Conservation (phyloP, 1,284 basidiomycete species). For the Wolfiporia cocos region DNA sequence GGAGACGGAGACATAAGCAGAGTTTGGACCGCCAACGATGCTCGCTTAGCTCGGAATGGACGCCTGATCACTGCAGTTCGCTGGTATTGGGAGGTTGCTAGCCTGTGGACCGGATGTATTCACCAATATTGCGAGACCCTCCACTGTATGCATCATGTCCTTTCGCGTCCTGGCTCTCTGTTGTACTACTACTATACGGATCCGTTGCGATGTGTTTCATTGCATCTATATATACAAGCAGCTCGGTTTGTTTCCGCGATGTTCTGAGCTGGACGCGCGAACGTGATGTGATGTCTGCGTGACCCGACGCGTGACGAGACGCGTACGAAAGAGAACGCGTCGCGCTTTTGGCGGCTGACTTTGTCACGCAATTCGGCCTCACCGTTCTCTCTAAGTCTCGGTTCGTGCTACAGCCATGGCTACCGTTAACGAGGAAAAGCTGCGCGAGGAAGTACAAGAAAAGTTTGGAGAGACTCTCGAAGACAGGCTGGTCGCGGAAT, state of each 20-base stretch:
- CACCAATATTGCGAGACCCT: conserved; percentile 1
- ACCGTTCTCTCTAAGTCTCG: not conserved
- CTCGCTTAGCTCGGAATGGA: conserved; percentile 1
- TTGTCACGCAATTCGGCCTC: not conserved
- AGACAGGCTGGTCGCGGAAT: conserved; percentile 13
- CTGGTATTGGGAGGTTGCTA: conserved; percentile 2
- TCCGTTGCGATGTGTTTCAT: not conserved
- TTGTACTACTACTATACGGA: conserved; percentile 6
- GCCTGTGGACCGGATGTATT: not conserved
- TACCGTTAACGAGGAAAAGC: not conserved
- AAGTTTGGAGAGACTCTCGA: conserved; percentile 14
- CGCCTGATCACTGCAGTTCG: conserved; percentile 10
- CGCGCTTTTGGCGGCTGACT: not conserved
- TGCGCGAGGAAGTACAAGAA: conserved; percentile 9
- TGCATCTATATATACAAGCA: too few relatives aligned
- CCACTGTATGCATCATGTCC: conserved; percentile 5
- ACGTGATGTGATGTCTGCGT: conserved; percentile 2
- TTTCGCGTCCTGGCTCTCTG: not conserved
- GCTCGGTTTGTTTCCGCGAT: too few relatives aligned
- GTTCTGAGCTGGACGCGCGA: too few relatives aligned
- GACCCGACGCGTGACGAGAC: conserved; percentile 7
- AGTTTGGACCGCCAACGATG: not conserved
- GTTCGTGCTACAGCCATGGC: conserved; percentile 1
- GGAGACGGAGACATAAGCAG: conserved; percentile 1
- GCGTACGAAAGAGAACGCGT: not conserved